Percentiles rank a stretch among this genome's conserved stretches.
Evolutionary conservation across 2,329 filamentous ascomycete species (phyloP).

Genomic region (Neocucurbitaria cava): DNA sequence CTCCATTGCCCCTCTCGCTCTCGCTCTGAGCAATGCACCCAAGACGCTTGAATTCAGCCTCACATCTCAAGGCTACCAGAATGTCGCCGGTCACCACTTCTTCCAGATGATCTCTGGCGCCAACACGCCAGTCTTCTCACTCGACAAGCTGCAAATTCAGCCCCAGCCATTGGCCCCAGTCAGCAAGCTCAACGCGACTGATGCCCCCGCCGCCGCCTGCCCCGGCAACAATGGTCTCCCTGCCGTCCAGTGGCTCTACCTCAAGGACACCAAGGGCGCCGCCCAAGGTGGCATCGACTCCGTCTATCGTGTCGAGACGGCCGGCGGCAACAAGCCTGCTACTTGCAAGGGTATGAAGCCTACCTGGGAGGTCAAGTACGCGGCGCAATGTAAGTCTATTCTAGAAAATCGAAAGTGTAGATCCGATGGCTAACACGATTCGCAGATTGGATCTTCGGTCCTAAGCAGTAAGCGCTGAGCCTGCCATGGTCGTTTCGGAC

Average conservation of each 20-base stretch:
- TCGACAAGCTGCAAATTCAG: constrained; percentile 53
- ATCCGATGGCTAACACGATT: constrained; percentile 37
- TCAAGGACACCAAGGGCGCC: constrained; percentile 49
- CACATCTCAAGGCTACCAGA: constrained; percentile 35
- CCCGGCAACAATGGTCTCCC: constrained; percentile 45
- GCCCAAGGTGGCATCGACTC: constrained; percentile 51
- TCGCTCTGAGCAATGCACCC: constrained; percentile 32
- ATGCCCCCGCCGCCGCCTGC: constrained; percentile 58
- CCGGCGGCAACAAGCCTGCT: constrained; percentile 52
- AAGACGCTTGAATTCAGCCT: constrained; percentile 35
- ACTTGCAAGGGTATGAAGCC: constrained; percentile 47
- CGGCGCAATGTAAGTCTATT: constrained; percentile 43
- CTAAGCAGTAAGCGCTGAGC: constrained; percentile 27
- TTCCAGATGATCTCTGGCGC: constrained; percentile 56
- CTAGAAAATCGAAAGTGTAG: not conserved
- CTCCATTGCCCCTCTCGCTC: constrained; percentile 42
- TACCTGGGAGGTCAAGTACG: constrained; percentile 52
- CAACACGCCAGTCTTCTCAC: constrained; percentile 65
- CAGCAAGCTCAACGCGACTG: constrained; percentile 58
- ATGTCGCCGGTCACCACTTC: constrained; percentile 69
- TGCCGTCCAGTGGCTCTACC: constrained; percentile 57
- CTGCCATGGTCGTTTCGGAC: constrained; percentile 15
- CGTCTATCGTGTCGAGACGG: constrained; percentile 59
- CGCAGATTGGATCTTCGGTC: constrained; percentile 55
- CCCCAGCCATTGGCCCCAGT: constrained; percentile 50